These are phyloP conservation scores for Saccharomycopsis synnaedendra DNA, from an alignment of 805 yeast genomes.

Conservation along the genomic window DNA sequence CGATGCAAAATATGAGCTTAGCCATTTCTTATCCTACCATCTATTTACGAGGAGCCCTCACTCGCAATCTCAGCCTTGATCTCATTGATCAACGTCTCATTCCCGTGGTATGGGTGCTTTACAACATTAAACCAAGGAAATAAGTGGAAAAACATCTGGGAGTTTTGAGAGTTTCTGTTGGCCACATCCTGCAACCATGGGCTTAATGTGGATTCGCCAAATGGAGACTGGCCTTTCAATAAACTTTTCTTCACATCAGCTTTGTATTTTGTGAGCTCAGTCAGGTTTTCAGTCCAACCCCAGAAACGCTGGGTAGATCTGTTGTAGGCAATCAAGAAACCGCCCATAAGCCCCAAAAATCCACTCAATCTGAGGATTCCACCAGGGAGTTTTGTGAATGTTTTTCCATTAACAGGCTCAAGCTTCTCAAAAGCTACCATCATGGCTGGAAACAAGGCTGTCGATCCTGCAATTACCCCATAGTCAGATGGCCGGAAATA, in stretches of 20 bases:
- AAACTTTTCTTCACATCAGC: slow-evolving; percentile 59
- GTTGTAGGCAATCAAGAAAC: slow-evolving; percentile 61
- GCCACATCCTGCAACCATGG: slow-evolving; percentile 66
- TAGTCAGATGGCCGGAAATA: slow-evolving; percentile 65
- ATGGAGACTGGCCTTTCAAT: slow-evolving; percentile 54
- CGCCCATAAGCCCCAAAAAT: slow-evolving; percentile 57
- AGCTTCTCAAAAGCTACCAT: slow-evolving; percentile 33
- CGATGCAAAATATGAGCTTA: too few species aligned
- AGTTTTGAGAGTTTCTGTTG: slow-evolving; percentile 65
- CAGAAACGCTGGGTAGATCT: slow-evolving; percentile 61
- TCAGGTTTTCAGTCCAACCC: slow-evolving; percentile 63
- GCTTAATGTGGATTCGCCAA: slow-evolving; percentile 51
- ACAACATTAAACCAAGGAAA: slow-evolving; percentile 80
- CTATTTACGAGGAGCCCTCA: slow-evolving; percentile 1
- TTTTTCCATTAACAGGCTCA: slow-evolving; percentile 36
- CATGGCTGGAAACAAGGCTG: slow-evolving; percentile 39
- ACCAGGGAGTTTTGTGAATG: slow-evolving; percentile 38
- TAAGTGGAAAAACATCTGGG: slow-evolving; percentile 46
- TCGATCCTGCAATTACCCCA: slow-evolving; percentile 34
- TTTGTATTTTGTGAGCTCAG: slow-evolving; percentile 65
- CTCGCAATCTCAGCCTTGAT: slow-evolving; percentile 23
- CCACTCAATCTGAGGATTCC: slow-evolving; percentile 48
- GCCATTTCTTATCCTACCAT: not conserved
- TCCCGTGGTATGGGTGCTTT: slow-evolving; percentile 74
- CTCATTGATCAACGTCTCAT: slow-evolving; percentile 39